Evolutionary conservation across 108 stramenopile genomes (phyloP).

Genomic region (Skeletonema tropicum): DNA sequence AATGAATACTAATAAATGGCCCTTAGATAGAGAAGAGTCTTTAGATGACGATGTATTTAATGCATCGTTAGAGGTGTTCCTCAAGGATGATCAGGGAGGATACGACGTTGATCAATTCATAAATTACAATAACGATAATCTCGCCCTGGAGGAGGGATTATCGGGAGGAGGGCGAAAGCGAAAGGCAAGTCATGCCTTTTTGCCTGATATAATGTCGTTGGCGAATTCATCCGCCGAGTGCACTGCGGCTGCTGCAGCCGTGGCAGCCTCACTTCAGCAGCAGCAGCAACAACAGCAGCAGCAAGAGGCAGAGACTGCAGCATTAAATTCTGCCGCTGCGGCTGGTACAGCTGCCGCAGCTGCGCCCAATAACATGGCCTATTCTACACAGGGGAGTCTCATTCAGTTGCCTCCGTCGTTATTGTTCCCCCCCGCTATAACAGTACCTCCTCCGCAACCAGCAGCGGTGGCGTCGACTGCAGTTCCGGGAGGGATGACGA

Average conservation of each 20-base stretch:
- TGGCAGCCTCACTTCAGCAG: slow-evolving; percentile 7
- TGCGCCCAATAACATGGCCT: slow-evolving; percentile 11
- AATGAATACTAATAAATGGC: slow-evolving; percentile 1
- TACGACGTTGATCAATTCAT: not conserved
- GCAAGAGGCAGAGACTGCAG: slow-evolving; percentile 13
- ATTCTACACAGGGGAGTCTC: not conserved
- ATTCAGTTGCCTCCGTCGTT: not conserved
- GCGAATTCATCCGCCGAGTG: slow-evolving; percentile 7
- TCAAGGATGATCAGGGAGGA: slow-evolving; percentile 8
- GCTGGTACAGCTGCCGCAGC: slow-evolving; percentile 22
- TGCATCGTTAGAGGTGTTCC: slow-evolving; percentile 24
- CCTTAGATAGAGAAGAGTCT: slow-evolving; percentile 6
- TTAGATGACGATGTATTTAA: slow-evolving; percentile 34
- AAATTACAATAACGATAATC: not conserved
- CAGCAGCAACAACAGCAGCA: slow-evolving; percentile 6
- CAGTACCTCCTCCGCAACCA: not conserved
- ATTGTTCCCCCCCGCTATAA: not conserved
- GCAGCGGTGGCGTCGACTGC: not conserved
- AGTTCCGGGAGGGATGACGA: not conserved
- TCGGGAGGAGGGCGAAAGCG: not conserved
- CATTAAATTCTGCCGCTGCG: slow-evolving; percentile 4
- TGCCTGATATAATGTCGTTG: slow-evolving; percentile 4
- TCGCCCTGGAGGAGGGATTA: not conserved
- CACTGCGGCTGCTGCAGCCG: slow-evolving; percentile 10
- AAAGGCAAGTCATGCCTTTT: not conserved